A percentile compares a stretch with the other conserved stretches of the same genome.
phyloP scores from a whole-genome alignment of 805 yeast species.

The Cyberlindnera suaveolens region DNA sequence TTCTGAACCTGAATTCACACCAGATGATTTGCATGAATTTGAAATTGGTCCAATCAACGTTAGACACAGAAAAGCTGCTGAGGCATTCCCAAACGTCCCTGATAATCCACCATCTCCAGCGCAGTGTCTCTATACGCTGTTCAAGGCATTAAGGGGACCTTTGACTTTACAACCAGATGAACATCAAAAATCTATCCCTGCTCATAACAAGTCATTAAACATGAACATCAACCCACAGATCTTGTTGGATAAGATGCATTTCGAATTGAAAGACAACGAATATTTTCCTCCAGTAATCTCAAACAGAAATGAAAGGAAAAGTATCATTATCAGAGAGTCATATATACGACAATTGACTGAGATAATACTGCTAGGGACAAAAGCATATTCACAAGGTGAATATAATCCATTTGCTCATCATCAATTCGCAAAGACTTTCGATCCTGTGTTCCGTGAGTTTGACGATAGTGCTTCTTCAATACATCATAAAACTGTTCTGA shows the following conservation, averaged over 20 bases:
- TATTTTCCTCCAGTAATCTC: constrained; percentile 45
- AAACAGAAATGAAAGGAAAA: constrained; percentile 25
- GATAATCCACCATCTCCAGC: constrained; percentile 41
- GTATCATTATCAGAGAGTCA: constrained; percentile 36
- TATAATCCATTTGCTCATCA: constrained; percentile 25
- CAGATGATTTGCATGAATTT: constrained; percentile 40
- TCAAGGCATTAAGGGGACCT: constrained; percentile 65
- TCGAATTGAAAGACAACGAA: constrained; percentile 29
- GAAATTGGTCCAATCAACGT: constrained; percentile 42
- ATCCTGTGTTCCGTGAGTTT: constrained; percentile 26
- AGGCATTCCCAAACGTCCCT: constrained; percentile 20
- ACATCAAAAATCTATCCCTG: constrained; percentile 49
- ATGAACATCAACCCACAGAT: constrained; percentile 52
- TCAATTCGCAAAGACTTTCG: constrained; percentile 22
- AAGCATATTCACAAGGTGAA: constrained; percentile 22
- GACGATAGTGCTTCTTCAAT: constrained; percentile 25
- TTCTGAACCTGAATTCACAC: constrained; percentile 42
- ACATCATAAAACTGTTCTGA: constrained; percentile 18
- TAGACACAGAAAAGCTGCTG: constrained; percentile 39
- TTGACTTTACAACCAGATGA: constrained; percentile 37
- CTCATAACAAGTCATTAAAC: constrained; percentile 44
- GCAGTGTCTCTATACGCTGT: constrained; percentile 54
- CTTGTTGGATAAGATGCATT: constrained; percentile 41
- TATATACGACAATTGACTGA: constrained; percentile 51
- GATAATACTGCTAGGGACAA: constrained; percentile 38